Base-by-base conservation (phyloP, 345 rosid genomes). In the Turnera subulata region DNA sequence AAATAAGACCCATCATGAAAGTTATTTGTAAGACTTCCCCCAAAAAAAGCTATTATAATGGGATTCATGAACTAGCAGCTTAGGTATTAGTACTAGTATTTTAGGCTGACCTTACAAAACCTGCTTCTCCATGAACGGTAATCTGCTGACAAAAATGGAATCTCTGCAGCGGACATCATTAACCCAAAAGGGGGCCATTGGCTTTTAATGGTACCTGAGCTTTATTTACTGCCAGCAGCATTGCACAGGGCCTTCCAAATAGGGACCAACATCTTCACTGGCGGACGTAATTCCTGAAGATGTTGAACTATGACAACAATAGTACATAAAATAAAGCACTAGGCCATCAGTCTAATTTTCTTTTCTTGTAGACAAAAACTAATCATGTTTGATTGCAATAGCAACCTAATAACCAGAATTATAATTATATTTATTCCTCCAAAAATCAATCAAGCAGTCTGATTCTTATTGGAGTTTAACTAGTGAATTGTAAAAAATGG, bases 231-330 rank as follows among this genome's bases (percentile, higher is more conserved):
- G 38, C 46, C 70, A 60, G 55, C 32, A 40, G 65, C 70, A 50
- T 76, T 44, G 70, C 90, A 81, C 63, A 93, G 70, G 25, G 92
- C 90, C 74, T 82, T 93, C 96, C 92, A 89, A 50, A 89, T 66
- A 18, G 91, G 96, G 63, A 82, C 75, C 75, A 84, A 60, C 82
- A 87, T 82, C 77, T 83, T 92, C 72, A 82, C 46, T 6, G 93
- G 91, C 2, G 84, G 95, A 14, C 64, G 82, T 49, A 83, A 66
- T 73, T 87, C 84, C 96, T 93, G 70, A 47, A 62, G 52, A 55
- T 40, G 40, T 57, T 25, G 26, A 55, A 33, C 17, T 22, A 37
- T 6, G 37, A 20, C 35, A 23, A 17, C 46, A 29, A 62, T 16
- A 14, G 17, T 56, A 16, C 33, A 53, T 24, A 25, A 55, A 20